Evolutionary conservation across 2,329 filamentous ascomycete genomes (phyloP).

Genomic region (Colletotrichum phormii): DNA sequence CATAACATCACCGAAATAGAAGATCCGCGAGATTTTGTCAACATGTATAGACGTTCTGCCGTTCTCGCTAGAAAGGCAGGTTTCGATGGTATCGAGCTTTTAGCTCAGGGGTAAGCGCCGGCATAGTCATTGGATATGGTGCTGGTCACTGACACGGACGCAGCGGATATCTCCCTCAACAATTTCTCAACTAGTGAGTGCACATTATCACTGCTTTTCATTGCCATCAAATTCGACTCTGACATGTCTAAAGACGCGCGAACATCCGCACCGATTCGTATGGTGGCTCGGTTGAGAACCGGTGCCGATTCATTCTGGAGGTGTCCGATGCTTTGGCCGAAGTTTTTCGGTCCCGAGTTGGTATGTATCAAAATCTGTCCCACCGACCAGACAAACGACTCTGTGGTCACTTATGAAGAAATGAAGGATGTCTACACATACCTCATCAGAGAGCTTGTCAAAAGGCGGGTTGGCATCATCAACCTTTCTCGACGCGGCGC

Average conservation of each 20-base stretch:
- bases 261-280: conserved; percentile 63
- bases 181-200: conserved; percentile 24
- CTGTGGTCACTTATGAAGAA: conserved; percentile 43
- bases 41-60: conserved; percentile 36
- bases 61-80: conserved; percentile 48
- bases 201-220: neutral
- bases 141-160: too few relatives aligned
- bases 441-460: conserved; percentile 56
- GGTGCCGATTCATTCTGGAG: conserved; percentile 59
- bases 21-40: conserved; percentile 25
- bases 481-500: conserved; percentile 49
- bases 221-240: too few relatives aligned
- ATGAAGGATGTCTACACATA: conserved; percentile 52
- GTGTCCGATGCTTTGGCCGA: conserved; percentile 49
- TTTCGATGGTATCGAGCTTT: conserved; percentile 59
- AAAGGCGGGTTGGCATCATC: conserved; percentile 60
- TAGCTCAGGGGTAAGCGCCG: conserved; percentile 24
- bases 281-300: conserved; percentile 62
- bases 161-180: conserved; percentile 25
- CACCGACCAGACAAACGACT: conserved; percentile 61
- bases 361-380: conserved; percentile 61
- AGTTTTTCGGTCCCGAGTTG: conserved; percentile 41
- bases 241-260: conserved; percentile 40
- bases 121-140: too few relatives aligned
- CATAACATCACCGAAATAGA: conserved; percentile 14